These are phyloP conservation scores for Backusella macrospora DNA, from an alignment of 192 early-diverging fungal species.

Conservation along the genomic window DNA sequence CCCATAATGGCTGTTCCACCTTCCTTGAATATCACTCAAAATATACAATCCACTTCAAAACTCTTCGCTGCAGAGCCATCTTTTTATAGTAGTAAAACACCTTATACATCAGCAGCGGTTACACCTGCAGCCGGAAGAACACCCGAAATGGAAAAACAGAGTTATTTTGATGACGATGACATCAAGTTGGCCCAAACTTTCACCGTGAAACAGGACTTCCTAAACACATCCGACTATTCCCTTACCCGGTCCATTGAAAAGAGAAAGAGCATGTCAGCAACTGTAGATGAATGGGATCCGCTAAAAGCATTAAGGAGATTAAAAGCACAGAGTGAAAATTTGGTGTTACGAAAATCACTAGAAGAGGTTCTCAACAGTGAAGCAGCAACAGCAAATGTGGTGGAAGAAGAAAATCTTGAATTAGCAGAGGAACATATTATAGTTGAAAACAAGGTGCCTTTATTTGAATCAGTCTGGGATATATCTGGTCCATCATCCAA, in stretches of 20 bases:
- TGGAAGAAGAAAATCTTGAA: not conserved
- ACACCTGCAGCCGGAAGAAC: slow-evolving; percentile 12
- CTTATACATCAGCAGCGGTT: slow-evolving; percentile 26
- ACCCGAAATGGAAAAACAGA: not conserved
- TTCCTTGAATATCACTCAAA: not conserved
- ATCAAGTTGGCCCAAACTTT: not conserved
- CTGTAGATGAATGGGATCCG: slow-evolving; percentile 20
- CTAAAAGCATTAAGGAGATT: slow-evolving; percentile 1
- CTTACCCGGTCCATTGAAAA: not conserved
- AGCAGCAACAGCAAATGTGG: not conserved
- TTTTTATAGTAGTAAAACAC: slow-evolving; percentile 19
- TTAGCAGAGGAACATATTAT: not conserved
- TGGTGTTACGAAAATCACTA: slow-evolving; percentile 16
- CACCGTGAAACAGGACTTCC: not conserved
- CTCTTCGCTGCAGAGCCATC: slow-evolving; percentile 10
- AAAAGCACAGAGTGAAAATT: slow-evolving; percentile 15
- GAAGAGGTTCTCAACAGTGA: not conserved
- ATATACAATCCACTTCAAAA: not conserved
- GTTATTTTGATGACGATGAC: not conserved
- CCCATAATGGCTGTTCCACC: not conserved
- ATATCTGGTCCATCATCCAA: not conserved
- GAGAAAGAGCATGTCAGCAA: not conserved
- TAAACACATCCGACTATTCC: not conserved
- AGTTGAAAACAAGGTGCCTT: not conserved
- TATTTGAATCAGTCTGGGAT: slow-evolving; percentile 17